phyloP scores from a whole-genome alignment of 495 filamentous ascomycete species.

The Daldinia grandis region DNA sequence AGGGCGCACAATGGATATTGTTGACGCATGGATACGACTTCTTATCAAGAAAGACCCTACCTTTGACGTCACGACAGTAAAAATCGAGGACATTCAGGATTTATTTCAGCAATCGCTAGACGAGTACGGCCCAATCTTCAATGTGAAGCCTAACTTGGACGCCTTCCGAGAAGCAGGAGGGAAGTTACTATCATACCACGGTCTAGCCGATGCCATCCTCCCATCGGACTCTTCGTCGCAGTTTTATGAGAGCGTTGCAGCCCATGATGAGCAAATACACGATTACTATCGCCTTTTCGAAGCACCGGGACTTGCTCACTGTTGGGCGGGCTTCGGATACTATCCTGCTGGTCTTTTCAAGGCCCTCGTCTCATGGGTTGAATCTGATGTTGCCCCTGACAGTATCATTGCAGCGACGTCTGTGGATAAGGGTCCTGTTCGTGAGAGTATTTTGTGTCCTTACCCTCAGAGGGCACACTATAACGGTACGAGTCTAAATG shows the following conservation, averaged over 20 bases:
- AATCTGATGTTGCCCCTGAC: slow-evolving; percentile 49
- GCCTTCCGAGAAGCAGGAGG: slow-evolving; percentile 47
- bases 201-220: slow-evolving; percentile 45
- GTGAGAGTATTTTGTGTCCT: slow-evolving; percentile 30
- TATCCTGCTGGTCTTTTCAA: slow-evolving; percentile 37
- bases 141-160: slow-evolving; percentile 48
- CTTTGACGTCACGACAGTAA: slow-evolving; percentile 37
- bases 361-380: slow-evolving; percentile 55
- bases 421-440: slow-evolving; percentile 15
- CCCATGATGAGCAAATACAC: slow-evolving; percentile 26
- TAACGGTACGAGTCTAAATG: neutral
- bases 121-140: slow-evolving; percentile 45
- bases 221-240: slow-evolving; percentile 41
- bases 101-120: slow-evolving; percentile 42
- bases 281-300: slow-evolving; percentile 50
- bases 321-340: slow-evolving; percentile 36
- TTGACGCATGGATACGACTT: slow-evolving; percentile 28
- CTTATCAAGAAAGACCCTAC: slow-evolving; percentile 35
- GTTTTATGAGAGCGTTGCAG: slow-evolving; percentile 41
- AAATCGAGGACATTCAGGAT: slow-evolving; percentile 10
- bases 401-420: slow-evolving; percentile 22
- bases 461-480: slow-evolving; percentile 36
- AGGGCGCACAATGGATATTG: slow-evolving; percentile 11
- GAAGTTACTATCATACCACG: slow-evolving; percentile 55
- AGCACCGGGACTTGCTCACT: slow-evolving; percentile 49